Percentiles rank a stretch among this genome's conserved stretches.
phyloP scores from a whole-genome alignment of 768 basidiomycete species.

The Xerocomus spinulosus region DNA sequence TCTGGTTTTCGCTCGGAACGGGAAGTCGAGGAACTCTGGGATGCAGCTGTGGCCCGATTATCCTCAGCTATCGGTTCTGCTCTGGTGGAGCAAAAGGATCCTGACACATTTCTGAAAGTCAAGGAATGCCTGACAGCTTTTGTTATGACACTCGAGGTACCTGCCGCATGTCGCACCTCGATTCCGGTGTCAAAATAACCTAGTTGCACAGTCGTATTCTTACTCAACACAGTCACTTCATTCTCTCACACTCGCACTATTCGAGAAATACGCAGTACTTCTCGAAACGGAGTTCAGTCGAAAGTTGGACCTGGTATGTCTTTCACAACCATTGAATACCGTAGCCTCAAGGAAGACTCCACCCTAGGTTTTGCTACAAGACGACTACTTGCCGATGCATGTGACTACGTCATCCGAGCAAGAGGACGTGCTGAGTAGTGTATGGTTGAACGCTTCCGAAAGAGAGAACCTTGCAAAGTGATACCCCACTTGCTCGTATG shows the following conservation, averaged over 20 bases:
- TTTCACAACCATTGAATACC: not conserved
- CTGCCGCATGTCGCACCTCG: conserved; percentile 8
- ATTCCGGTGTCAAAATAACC: conserved; percentile 2
- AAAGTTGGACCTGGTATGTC: conserved; percentile 73
- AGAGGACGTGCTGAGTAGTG: conserved; percentile 68
- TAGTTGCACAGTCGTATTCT: conserved; percentile 61
- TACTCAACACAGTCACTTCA: conserved; percentile 84
- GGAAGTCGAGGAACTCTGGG: conserved; percentile 96
- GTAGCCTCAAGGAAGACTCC: not conserved
- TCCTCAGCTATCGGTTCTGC: conserved; percentile 70
- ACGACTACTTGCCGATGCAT: conserved; percentile 89
- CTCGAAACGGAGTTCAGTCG: conserved; percentile 76
- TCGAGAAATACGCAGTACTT: conserved; percentile 83
- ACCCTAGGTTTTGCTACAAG: conserved; percentile 70
- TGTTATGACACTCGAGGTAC: conserved; percentile 88
- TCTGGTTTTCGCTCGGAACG: conserved; percentile 83
- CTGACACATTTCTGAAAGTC: conserved; percentile 73
- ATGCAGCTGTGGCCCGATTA: conserved; percentile 71
- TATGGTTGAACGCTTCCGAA: conserved; percentile 77
- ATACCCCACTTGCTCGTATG: not conserved
- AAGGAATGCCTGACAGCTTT: conserved; percentile 85
- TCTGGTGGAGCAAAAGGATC: conserved; percentile 68
- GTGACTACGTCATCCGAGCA: conserved; percentile 56
- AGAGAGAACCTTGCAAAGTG: conserved; percentile 56
- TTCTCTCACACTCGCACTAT: conserved; percentile 78